These are phyloP conservation scores for Penicillium frequentans DNA, from an alignment of 2,329 filamentous ascomycete genomes.

Conservation along the genomic window DNA sequence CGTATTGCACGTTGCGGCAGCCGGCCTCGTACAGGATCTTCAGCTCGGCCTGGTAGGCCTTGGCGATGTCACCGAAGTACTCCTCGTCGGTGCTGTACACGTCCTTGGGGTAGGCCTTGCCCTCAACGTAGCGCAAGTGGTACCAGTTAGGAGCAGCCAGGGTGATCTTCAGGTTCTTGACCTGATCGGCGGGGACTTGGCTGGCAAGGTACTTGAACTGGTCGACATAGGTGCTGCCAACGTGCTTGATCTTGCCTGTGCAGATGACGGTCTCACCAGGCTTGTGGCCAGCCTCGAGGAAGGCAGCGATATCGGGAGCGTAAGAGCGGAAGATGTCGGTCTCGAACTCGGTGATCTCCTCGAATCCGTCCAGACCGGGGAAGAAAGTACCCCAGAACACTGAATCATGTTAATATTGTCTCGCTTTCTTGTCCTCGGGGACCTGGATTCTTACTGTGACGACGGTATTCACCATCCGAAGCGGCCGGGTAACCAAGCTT, in stretches of 20 bases:
- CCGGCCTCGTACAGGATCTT: slow-evolving; percentile 62
- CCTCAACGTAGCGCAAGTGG: slow-evolving; percentile 61
- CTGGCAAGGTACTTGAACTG: slow-evolving; percentile 62
- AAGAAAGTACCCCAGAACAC: slow-evolving; percentile 61
- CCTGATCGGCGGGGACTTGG: slow-evolving; percentile 59
- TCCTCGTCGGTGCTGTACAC: slow-evolving; percentile 60
- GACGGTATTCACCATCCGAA: slow-evolving; percentile 68
- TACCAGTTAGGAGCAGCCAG: slow-evolving; percentile 69
- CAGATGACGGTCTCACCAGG: slow-evolving; percentile 59
- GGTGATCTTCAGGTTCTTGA: slow-evolving; percentile 68
- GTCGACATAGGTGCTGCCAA: slow-evolving; percentile 56
- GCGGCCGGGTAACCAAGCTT: slow-evolving; percentile 63
- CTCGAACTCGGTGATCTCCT: slow-evolving; percentile 50
- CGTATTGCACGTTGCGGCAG: slow-evolving; percentile 66
- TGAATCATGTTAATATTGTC: slow-evolving; percentile 15
- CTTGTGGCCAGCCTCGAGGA: slow-evolving; percentile 59
- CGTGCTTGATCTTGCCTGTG: slow-evolving; percentile 58
- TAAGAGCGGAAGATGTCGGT: slow-evolving; percentile 58
- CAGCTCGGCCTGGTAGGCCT: slow-evolving; percentile 65
- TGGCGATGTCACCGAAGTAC: slow-evolving; percentile 66
- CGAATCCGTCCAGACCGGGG: slow-evolving; percentile 56
- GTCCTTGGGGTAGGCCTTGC: slow-evolving; percentile 57
- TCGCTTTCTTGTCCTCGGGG: neutral
- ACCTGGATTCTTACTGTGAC: slow-evolving; percentile 38
- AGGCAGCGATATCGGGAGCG: slow-evolving; percentile 62